Percentiles rank a stretch among this genome's conserved stretches.
Conservation (phyloP, 192 early-diverging fungal species). For the Backusella mclennaniae region DNA sequence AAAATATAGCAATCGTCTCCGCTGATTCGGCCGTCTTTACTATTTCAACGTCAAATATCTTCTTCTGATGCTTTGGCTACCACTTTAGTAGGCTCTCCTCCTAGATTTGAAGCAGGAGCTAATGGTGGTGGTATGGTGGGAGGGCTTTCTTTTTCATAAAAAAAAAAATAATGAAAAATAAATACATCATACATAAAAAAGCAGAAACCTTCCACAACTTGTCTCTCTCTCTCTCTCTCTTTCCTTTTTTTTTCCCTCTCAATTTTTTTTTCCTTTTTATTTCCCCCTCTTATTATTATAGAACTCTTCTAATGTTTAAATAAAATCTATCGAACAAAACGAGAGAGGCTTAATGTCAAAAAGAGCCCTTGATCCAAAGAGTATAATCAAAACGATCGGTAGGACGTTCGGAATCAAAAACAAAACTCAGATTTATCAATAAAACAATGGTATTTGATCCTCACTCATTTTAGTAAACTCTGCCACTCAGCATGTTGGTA, state of each 20-base stretch:
- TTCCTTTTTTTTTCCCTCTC: background rate
- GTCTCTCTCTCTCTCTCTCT: background rate
- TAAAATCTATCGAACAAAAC: background rate
- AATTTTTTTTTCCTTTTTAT: background rate
- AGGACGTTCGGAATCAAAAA: background rate
- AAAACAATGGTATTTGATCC: background rate
- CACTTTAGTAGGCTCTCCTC: slow-evolving; percentile 15
- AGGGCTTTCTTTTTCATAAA: slow-evolving; percentile 1
- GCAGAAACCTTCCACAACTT: background rate
- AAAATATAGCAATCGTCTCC: background rate
- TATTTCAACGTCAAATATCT: slow-evolving; percentile 11
- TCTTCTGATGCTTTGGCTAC: slow-evolving; percentile 9
- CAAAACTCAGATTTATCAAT: background rate
- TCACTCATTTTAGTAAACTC: background rate
- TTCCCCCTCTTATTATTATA: background rate
- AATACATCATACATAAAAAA: background rate
- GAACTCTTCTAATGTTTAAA: background rate
- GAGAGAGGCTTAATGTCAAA: background rate
- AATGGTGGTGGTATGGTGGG: background rate
- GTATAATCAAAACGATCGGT: background rate
- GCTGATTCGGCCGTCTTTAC: background rate
- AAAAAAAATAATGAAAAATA: background rate
- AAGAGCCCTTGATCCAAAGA: background rate
- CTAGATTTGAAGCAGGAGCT: slow-evolving; percentile 6
- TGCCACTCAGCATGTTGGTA: background rate